These are phyloP conservation scores for Fraxinus dipetala DNA, from an alignment of 305 asterid genomes.

Conservation along the genomic window DNA sequence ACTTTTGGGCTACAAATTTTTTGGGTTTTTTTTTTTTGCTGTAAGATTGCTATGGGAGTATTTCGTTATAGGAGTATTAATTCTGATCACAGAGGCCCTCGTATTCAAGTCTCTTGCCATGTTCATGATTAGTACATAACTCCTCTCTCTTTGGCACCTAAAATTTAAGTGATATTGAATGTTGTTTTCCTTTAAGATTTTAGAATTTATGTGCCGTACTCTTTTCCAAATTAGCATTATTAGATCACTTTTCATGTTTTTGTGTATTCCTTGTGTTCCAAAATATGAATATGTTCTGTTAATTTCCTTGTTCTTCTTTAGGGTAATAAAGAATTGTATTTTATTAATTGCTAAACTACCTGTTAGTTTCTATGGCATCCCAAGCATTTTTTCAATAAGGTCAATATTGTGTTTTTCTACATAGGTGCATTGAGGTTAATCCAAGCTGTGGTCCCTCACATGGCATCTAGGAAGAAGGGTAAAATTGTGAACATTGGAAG, in stretches of 20 bases:
- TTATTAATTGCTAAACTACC: background rate
- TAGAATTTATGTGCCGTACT: background rate
- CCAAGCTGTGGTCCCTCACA: constrained; percentile 87
- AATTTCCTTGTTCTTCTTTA: background rate
- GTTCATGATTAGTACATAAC: background rate
- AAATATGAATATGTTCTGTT: background rate
- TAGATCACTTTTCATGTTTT: background rate
- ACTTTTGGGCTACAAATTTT: background rate
- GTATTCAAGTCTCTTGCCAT: background rate
- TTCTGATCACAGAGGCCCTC: background rate
- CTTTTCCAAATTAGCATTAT: background rate
- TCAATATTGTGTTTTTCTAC: background rate
- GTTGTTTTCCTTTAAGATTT: background rate
- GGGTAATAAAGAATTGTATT: background rate
- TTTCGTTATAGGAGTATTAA: background rate
- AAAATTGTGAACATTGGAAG: constrained; percentile 87
- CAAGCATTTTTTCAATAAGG: background rate
- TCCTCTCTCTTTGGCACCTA: background rate
- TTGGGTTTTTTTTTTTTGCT: background rate
- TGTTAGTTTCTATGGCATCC: constrained; percentile 6
- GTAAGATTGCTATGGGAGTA: background rate
- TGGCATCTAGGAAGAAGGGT: constrained; percentile 85
- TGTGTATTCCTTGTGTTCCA: background rate
- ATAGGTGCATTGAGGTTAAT: constrained; percentile 78
- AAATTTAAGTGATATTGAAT: background rate